Base-by-base conservation (phyloP, 2,329 filamentous ascomycete genomes). In the Catunica adiposa region DNA sequence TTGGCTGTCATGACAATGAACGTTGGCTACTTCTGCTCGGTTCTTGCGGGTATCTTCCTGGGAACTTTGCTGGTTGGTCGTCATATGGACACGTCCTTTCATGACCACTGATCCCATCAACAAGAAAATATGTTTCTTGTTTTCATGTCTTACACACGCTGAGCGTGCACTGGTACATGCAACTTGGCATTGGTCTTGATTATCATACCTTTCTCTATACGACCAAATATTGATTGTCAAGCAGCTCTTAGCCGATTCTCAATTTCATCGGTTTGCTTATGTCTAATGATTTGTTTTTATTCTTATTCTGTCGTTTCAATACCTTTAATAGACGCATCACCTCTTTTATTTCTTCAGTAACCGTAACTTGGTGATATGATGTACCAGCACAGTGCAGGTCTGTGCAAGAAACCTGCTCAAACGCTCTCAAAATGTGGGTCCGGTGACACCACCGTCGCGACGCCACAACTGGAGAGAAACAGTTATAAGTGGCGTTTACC, bases 1-100 rank as follows among this genome's bases (percentile, higher is more conserved):
- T 71, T 95, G 70, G 86, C 85, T 14, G 84, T 94, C 65, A 95
- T 92, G 87, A 89, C 86, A 1, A 80, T 87, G 72, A 92, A 92
- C 62, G 77, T 90, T 15, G 87, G 86, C 11, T 92, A 92, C 66
- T 90, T 90, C 66, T 68, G 88, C 55, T 89, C 85, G 0, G 76
- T 89, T n/a, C 74, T 92, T 5, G 82, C 74, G 1, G 86, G 86
- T 37, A 78, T 84, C 1, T 96, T 97, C 64, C 65, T 94, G n/a
- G 90, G 90, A 23, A 92, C 92, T 66, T 69, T 97, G 46, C 77
- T 79, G 0, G 76, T 92, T 59, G 88, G 89, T 29, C 78, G 89
- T 60, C 92, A 81, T 62, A 72, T 58, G 40, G 29, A 46, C 7
- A 14, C 52, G 9, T 31, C 25, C 26, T 44, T 40, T 46, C 44